These are phyloP conservation scores for Fusarium sp. DNA, from an alignment of 2,329 filamentous ascomycete genomes.

Conservation along the genomic window DNA sequence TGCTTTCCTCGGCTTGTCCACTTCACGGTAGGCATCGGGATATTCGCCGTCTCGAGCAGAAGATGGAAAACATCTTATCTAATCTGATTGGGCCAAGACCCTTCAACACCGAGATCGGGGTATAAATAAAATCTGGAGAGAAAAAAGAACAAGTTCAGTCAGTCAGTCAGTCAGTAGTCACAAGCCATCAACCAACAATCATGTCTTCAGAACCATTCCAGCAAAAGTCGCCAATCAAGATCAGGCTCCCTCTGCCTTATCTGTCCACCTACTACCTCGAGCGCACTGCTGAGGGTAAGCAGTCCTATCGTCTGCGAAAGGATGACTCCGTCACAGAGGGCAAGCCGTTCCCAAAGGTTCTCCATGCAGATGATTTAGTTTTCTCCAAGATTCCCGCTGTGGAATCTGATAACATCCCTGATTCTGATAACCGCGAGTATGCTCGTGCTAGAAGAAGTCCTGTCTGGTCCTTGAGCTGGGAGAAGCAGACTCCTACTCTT, in stretches of 20 bases:
- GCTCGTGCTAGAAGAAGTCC: conserved; percentile 59
- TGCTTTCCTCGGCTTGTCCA: not conserved
- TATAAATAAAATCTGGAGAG: conserved; percentile 39
- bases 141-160: conserved; percentile 1
- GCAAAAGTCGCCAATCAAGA: conserved; percentile 52
- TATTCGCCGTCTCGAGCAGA: not conserved
- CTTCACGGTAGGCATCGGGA: conserved; percentile 15
- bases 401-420: conserved; percentile 38
- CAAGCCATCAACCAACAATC: conserved; percentile 9
- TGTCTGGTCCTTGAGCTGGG: conserved; percentile 54
- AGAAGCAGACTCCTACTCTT: conserved; percentile 50
- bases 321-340: conserved; percentile 27
- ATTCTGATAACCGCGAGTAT: conserved; percentile 55
- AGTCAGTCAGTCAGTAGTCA: conserved; percentile 1
- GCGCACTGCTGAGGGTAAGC: conserved; percentile 15
- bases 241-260: conserved; percentile 45
- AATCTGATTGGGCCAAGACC: conserved; percentile 25
- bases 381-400: conserved; percentile 29
- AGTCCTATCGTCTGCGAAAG: conserved; percentile 34
- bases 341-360: conserved; percentile 29
- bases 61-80: conserved; percentile 16
- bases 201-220: conserved; percentile 38
- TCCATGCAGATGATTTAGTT: conserved; percentile 33
- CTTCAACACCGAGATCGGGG: conserved; percentile 21
- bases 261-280: conserved; percentile 41